Evolutionary conservation across 2,329 filamentous ascomycete genomes (phyloP).

Genomic region (Shiraia bambusicola): DNA sequence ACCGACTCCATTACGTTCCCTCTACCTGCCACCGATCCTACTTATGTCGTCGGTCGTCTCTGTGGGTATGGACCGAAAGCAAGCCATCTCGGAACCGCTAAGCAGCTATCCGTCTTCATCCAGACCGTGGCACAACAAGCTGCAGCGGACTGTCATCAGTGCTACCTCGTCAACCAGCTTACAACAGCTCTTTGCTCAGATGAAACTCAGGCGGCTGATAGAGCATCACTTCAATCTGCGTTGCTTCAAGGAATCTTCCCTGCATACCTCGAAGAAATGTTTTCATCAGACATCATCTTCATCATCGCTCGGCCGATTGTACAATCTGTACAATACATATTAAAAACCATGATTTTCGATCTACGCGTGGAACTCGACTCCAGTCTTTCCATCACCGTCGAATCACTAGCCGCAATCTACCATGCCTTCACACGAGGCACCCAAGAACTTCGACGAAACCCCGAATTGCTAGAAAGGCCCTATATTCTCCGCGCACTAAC

Average conservation of each 20-base stretch:
- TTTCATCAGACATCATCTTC: slow-evolving; percentile 52
- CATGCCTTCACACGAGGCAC: slow-evolving; percentile 43
- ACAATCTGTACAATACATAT: slow-evolving; percentile 47
- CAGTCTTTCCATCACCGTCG: slow-evolving; percentile 42
- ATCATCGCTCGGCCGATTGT: slow-evolving; percentile 56
- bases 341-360: slow-evolving; percentile 50
- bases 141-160: slow-evolving; percentile 58
- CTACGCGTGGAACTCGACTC: slow-evolving; percentile 46
- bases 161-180: slow-evolving; percentile 58
- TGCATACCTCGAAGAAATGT: slow-evolving; percentile 55
- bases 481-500: slow-evolving; percentile 43
- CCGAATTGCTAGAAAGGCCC: slow-evolving; percentile 42
- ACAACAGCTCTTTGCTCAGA: slow-evolving; percentile 51
- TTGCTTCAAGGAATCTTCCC: slow-evolving; percentile 59
- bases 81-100: slow-evolving; percentile 50
- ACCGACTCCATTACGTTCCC: slow-evolving; percentile 62
- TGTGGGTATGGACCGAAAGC: slow-evolving; percentile 61
- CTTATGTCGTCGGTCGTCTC: slow-evolving; percentile 62
- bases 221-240: slow-evolving; percentile 53
- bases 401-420: slow-evolving; percentile 44
- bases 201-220: slow-evolving; percentile 45
- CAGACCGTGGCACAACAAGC: slow-evolving; percentile 62
- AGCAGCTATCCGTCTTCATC: slow-evolving; percentile 60
- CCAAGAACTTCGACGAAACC: slow-evolving; percentile 39
- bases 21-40: slow-evolving; percentile 60